These are phyloP conservation scores for Berberis thunbergii DNA, from an alignment of 164 flowering plant species.

Conservation along the genomic window DNA sequence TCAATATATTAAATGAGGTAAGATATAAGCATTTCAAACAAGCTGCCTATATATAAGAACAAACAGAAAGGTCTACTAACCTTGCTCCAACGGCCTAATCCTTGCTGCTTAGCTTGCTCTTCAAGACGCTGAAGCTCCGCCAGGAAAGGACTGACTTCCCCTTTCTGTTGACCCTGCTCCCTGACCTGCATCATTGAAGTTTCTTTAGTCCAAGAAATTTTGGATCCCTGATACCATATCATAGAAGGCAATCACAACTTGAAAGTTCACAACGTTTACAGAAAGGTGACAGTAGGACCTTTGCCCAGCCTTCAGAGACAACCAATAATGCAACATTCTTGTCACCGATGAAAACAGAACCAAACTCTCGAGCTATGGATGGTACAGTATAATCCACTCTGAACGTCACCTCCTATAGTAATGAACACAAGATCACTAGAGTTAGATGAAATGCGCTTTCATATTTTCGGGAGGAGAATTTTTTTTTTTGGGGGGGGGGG, in stretches of 20 bases:
- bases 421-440: conserved; percentile 4
- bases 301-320: conserved; percentile 96
- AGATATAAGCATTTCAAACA: no score
- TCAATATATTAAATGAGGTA: no score
- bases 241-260: neutral
- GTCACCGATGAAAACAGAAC: conserved; percentile 80
- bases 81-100: conserved; percentile 91
- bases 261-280: neutral
- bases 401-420: conserved; percentile 72
- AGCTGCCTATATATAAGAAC: no score
- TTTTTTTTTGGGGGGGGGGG: no score
- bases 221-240: neutral
- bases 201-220: neutral
- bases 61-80: conserved; percentile 21
- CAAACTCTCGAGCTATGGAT: conserved; percentile 79
- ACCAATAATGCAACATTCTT: conserved; percentile 62
- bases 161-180: conserved; percentile 72
- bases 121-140: conserved; percentile 59
- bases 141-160: conserved; percentile 64
- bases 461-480: neutral
- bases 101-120: conserved; percentile 83
- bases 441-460: neutral
- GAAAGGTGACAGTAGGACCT: conserved; percentile 31
- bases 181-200: conserved; percentile 49
- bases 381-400: conserved; percentile 73